Percentiles rank a stretch among this genome's conserved stretches.
phyloP scores from a whole-genome alignment of 768 basidiomycete genomes.

The Xerocomellus dryophilus region DNA sequence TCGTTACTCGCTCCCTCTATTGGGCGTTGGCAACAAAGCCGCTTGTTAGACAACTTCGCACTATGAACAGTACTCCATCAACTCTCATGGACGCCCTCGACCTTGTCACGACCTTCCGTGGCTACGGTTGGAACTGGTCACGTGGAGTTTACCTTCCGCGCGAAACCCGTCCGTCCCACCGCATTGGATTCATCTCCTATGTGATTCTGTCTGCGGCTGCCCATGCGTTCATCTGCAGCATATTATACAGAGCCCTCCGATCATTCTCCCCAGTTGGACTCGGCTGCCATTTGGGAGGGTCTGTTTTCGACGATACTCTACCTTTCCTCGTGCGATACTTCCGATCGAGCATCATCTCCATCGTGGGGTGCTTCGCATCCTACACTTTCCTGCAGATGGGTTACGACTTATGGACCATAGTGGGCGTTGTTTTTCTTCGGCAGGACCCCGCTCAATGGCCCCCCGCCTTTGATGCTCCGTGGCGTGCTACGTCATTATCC shows the following conservation, averaged over 20 bases:
- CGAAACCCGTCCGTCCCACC: background rate
- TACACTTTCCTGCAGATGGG: background rate
- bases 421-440: background rate
- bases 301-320: background rate
- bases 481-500: background rate
- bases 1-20: background rate
- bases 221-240: background rate
- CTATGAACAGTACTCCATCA: background rate
- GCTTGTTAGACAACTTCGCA: background rate
- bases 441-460: slow-evolving; percentile 2
- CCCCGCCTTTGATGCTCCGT: background rate
- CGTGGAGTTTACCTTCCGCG: background rate
- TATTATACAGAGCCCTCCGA: background rate
- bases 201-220: background rate
- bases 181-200: background rate
- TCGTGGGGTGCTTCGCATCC: background rate
- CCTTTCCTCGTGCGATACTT: background rate
- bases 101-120: background rate
- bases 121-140: background rate
- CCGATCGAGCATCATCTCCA: background rate
- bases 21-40: background rate
- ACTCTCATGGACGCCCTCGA: background rate
- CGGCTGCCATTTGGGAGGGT: background rate
- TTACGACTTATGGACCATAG: background rate
- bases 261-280: slow-evolving; percentile 1